These are phyloP conservation scores for Pythium aristosporum DNA, from an alignment of 352 stramenopile species.

Conservation along the genomic window DNA sequence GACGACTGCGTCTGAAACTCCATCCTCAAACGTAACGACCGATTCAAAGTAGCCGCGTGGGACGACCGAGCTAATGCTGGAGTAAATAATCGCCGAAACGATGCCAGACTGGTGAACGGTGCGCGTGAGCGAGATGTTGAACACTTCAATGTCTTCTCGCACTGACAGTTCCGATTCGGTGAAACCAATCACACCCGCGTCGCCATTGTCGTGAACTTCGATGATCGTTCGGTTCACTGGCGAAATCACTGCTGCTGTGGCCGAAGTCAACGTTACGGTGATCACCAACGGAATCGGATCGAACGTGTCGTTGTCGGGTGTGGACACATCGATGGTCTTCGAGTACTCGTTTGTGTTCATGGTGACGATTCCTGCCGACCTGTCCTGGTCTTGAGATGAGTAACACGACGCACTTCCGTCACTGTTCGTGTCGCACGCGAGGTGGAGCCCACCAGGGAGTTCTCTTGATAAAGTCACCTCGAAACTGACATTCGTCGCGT, in stretches of 20 bases:
- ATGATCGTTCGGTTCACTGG: slow-evolving; percentile 20
- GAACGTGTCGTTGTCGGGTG: slow-evolving; percentile 32
- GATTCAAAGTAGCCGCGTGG: slow-evolving; percentile 23
- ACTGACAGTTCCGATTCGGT: slow-evolving; percentile 14
- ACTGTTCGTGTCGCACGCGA: slow-evolving; percentile 6
- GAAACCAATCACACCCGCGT: slow-evolving; percentile 38
- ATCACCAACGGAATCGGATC: slow-evolving; percentile 28
- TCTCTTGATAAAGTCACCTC: neutral
- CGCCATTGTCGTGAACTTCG: slow-evolving; percentile 34
- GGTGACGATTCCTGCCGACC: neutral
- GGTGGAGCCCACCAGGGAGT: neutral
- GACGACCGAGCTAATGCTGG: slow-evolving; percentile 35
- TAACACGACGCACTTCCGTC: slow-evolving; percentile 22
- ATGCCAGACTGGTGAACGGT: slow-evolving; percentile 12
- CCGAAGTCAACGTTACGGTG: slow-evolving; percentile 23
- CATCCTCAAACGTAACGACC: slow-evolving; percentile 35
- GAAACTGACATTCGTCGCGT: slow-evolving; percentile 11
- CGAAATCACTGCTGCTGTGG: slow-evolving; percentile 22
- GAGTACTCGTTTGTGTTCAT: slow-evolving; percentile 12
- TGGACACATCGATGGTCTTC: slow-evolving; percentile 26
- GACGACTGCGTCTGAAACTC: slow-evolving; percentile 5
- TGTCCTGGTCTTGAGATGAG: neutral
- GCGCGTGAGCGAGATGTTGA: slow-evolving; percentile 20
- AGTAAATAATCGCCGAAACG: slow-evolving; percentile 31
- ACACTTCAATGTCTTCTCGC: slow-evolving; percentile 16